Evolutionary conservation across 1,284 basidiomycete species (phyloP), one percentile per base, ranked within the genome.

Genomic region (Leucoagaricus sp.): DNA sequence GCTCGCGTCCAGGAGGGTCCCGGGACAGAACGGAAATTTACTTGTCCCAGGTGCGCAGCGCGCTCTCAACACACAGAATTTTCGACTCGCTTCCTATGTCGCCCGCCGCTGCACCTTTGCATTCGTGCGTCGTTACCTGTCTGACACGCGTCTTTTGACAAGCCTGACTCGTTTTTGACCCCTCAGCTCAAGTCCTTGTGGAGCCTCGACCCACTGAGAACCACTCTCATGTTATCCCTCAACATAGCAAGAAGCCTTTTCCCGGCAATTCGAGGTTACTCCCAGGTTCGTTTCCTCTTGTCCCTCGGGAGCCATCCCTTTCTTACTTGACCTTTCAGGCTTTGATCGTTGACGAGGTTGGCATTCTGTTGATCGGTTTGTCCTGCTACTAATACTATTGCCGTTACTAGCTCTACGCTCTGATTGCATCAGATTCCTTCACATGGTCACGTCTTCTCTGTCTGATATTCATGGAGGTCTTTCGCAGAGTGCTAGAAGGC

Each of bases 221-320:
- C 86, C 21, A 73, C 80, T 23, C 71, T 87, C 53, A 85, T 91
- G 81, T 71, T 91, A 64, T 58, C 77, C 54, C 73, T 89, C 61
- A 87, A 91, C 67, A 72, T 91, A 51, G 64, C 86, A 59, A 82
- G 88, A 61, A 90, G 88, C 58, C 71, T 87, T 58, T 83, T 91
- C 65, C 89, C 89, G 40, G 89, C 89, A 10, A 87, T 88, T 69
- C 82, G 87, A 72, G 86, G 88, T 57, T 91, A 90, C 75, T 91
- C 90, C 10, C 90, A 92, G 72, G 79, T 78, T 57, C 46, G 72
- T 67, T 58, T 38, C 42, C 55, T 49, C 48, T 49, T 48, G 31
- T 49, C 21, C 47, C 46, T 58, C 54, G 59, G 34, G 58, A 56
- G 23, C 46, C 51, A 48, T 52, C 31, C 49, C 44, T 40, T 57